phyloP scores from a whole-genome alignment of 2,329 filamentous ascomycete genomes.

The Fusarium sp. region DNA sequence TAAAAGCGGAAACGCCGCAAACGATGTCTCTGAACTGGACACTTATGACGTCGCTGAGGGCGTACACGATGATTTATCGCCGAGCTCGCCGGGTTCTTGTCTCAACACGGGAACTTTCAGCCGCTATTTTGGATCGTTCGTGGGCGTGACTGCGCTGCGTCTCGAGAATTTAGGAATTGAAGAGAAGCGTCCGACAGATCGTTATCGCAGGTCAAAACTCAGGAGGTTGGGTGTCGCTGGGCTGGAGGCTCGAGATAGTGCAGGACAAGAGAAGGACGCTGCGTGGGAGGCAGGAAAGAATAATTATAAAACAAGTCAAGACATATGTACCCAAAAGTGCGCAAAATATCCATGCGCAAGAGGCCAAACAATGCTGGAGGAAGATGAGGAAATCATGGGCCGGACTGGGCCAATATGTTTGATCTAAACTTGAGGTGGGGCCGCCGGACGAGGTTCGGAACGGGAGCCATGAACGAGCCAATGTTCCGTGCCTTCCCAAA shows the following conservation, averaged over 20 bases:
- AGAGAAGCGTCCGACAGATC: background rate
- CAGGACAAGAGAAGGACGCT: background rate
- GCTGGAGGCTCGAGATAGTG: background rate
- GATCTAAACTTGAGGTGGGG: slow-evolving; percentile 2
- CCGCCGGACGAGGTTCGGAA: background rate
- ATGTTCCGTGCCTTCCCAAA: no score
- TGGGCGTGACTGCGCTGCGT: background rate
- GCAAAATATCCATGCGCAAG: background rate
- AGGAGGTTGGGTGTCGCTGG: slow-evolving; percentile 15
- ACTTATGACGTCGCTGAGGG: slow-evolving; percentile 21
- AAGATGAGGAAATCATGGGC: slow-evolving; percentile 38
- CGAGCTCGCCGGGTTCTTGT: background rate
- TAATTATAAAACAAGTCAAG: background rate
- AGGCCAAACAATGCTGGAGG: background rate
- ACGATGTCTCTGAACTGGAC: background rate
- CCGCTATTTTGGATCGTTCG: background rate
- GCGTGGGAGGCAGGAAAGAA: background rate
- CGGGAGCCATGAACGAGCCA: background rate
- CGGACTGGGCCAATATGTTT: slow-evolving; percentile 1
- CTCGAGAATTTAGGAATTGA: background rate
- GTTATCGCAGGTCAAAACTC: slow-evolving; percentile 18
- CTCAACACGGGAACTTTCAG: background rate
- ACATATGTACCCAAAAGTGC: slow-evolving; percentile 22
- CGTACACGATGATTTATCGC: background rate
- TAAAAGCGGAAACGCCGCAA: slow-evolving; percentile 14